phyloP scores from a whole-genome alignment of 2,329 filamentous ascomycete genomes.

The Fusarium nelsonii region DNA sequence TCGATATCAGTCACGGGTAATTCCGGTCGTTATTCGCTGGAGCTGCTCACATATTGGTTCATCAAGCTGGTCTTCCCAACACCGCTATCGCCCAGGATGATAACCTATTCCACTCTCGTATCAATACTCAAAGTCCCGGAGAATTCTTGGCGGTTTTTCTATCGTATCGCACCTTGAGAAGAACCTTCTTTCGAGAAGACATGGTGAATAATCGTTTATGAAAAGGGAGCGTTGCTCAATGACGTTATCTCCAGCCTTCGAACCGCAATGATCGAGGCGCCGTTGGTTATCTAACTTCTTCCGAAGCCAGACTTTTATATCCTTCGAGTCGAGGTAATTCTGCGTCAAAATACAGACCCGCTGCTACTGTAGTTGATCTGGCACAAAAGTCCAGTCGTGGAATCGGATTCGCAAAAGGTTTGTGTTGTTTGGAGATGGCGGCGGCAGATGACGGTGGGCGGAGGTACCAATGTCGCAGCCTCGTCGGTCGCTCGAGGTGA shows the following conservation, averaged over 20 bases:
- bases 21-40: slow-evolving; percentile 18
- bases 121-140: slow-evolving; percentile 25
- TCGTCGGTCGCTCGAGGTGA: slow-evolving; percentile 47
- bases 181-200: slow-evolving; percentile 89
- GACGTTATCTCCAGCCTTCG: slow-evolving; percentile 49
- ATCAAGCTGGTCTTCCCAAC: slow-evolving; percentile 99
- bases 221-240: slow-evolving; percentile 43
- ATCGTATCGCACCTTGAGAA: slow-evolving; percentile 76
- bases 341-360: not conserved
- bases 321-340: not conserved
- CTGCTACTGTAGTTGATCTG: slow-evolving; percentile 8
- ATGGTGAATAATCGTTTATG: slow-evolving; percentile 61
- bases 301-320: not conserved
- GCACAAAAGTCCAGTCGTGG: slow-evolving; percentile 11
- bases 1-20: slow-evolving; percentile 26
- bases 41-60: slow-evolving; percentile 96
- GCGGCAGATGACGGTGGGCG: slow-evolving; percentile 41
- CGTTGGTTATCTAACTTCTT: slow-evolving; percentile 18
- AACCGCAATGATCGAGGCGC: slow-evolving; percentile 40
- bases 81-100: slow-evolving; percentile 98
- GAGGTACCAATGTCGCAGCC: slow-evolving; percentile 49
- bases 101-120: slow-evolving; percentile 73
- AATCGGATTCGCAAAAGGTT: slow-evolving; percentile 22
- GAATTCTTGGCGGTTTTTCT: not conserved
- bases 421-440: slow-evolving; percentile 45